These are phyloP conservation scores for Aphanocladium album DNA, from an alignment of 2,329 filamentous ascomycete genomes.

Conservation along the genomic window DNA sequence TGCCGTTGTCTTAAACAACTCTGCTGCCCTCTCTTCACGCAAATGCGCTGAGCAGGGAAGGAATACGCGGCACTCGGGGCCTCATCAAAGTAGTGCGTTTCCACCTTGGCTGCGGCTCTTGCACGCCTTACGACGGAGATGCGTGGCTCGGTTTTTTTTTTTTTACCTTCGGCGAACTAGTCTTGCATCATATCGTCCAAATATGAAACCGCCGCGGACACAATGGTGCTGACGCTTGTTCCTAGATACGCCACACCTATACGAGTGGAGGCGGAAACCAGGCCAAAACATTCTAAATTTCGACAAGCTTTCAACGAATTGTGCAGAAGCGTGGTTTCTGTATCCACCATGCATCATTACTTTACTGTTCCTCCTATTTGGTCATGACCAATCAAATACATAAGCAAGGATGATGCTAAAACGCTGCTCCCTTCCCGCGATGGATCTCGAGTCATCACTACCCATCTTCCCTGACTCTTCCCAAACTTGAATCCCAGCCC, in stretches of 20 bases:
- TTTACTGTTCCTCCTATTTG: background rate
- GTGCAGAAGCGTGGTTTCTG: background rate
- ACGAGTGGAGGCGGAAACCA: background rate
- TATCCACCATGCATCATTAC: background rate
- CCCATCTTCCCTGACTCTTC: background rate
- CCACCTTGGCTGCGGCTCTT: no score
- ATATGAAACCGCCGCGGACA: background rate
- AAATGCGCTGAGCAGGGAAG: background rate
- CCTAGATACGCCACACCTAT: background rate
- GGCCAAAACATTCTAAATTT: background rate
- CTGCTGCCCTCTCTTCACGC: background rate
- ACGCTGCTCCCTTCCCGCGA: background rate
- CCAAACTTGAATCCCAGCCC: slow-evolving; percentile 1
- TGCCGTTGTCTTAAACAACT: background rate
- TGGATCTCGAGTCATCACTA: background rate
- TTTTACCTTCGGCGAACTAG: background rate
- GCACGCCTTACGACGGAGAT: no score
- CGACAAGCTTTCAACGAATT: background rate
- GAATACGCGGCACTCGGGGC: background rate
- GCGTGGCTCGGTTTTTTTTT: no score
- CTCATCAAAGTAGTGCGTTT: background rate
- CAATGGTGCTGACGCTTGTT: background rate
- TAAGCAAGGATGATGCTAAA: background rate
- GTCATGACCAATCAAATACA: background rate
- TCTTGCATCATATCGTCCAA: background rate